Base-by-base conservation (phyloP, 2,329 filamentous ascomycete species). In the Dothidotthia symphoricarpi region DNA sequence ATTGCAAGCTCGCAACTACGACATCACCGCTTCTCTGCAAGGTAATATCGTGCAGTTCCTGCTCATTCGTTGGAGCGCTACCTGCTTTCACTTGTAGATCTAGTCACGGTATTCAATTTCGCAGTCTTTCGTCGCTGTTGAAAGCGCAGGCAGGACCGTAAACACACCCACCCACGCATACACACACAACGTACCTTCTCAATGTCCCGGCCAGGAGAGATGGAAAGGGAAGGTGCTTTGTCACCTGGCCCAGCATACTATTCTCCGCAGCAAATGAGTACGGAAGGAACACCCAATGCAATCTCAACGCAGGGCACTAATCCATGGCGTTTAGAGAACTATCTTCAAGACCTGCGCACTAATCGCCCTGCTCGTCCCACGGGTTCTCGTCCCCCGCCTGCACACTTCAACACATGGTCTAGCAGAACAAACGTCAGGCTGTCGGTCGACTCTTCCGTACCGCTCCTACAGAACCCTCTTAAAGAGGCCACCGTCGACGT, bases 271-370 rank as follows among this genome's bases (percentile, higher is more conserved):
- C 64, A 69, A 49, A 67, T 69, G 61, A 60, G 67, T 69, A 57
- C 37, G 65, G n/a, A 41, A 32, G 16, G 13, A n/a, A 22, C 9
- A 6, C 19, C 19, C 19, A 9, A 22, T 22, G 9, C 19, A 27
- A 17, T 8, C 16, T 27, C 12, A 16, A 26, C 29, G 36, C 41
- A 47, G 51, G n/a, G 15, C 48, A 35, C 46, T 59, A 49, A 63
- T 39, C n/a, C 19, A 41, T 24, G 17, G 31, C 26, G 34, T 25
- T 44, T 67, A 88, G 85, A 82, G 50, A 74, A 75, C 43, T 90
- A 88, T 64, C 77, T 89, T 24, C 75, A 82, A 52, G 80, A 83
- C 51, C 76, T 91, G 24, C 82, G 86, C 51, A 80, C 76, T 51
- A 85, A 78, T 65, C 81, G 83, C 34, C 73, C 81, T 39, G 73